phyloP scores from a whole-genome alignment of 257 asterid species.

The Anisodus tanguticus region DNA sequence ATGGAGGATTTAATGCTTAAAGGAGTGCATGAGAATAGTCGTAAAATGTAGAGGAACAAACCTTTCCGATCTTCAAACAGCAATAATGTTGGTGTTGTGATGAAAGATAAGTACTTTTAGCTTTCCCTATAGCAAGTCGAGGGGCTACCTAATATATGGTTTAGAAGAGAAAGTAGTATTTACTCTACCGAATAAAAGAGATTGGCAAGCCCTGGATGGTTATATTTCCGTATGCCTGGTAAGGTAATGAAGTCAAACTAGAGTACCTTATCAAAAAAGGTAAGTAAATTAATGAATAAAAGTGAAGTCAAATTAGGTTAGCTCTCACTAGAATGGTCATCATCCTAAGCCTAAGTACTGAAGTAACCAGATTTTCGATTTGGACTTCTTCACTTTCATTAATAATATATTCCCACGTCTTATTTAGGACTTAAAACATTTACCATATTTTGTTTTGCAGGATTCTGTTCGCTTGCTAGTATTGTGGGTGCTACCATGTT shows the following conservation, averaged over 20 bases:
- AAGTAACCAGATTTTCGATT: neutral
- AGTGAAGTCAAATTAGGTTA: neutral
- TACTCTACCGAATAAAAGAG: neutral
- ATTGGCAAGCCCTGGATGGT: neutral
- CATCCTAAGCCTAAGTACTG: conserved; percentile 13
- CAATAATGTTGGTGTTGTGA: neutral
- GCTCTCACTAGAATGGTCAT: neutral
- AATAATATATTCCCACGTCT: neutral
- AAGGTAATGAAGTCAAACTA: neutral
- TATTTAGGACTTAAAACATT: conserved; percentile 6
- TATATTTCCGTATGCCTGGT: neutral
- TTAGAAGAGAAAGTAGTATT: neutral
- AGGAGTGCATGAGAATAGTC: neutral
- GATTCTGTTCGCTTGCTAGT: conserved; percentile 61
- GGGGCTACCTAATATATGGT: neutral
- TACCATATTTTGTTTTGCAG: conserved; percentile 48
- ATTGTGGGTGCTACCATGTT: conserved; percentile 66
- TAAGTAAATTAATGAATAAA: neutral
- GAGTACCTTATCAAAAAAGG: neutral
- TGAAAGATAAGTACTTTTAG: neutral
- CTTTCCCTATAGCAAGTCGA: neutral
- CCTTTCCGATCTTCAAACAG: neutral
- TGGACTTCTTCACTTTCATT: conserved; percentile 4
- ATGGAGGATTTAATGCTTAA: neutral
- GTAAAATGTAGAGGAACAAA: neutral